A percentile compares a stretch with the other conserved stretches of the same genome.
These are phyloP conservation scores for Blumeriella jaapii DNA, from an alignment of 2,329 filamentous ascomycete species.

Conservation along the genomic window DNA sequence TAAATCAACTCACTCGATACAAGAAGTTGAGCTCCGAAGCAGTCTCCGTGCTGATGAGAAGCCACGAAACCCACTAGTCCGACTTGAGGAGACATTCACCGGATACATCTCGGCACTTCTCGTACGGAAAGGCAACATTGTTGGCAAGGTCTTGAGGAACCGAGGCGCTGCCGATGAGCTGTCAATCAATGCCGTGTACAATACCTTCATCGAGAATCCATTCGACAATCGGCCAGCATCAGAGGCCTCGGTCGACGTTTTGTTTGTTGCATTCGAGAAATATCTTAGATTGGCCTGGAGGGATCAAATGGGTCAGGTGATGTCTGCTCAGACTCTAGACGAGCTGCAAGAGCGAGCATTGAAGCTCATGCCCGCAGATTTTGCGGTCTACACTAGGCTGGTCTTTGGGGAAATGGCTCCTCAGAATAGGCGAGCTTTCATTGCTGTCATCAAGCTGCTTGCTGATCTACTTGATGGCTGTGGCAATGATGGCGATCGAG, in stretches of 20 bases:
- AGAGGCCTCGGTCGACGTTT: constrained; percentile 68
- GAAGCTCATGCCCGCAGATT: constrained; percentile 60
- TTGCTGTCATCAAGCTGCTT: constrained; percentile 71
- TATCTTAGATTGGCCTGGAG: constrained; percentile 83
- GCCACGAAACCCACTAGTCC: constrained; percentile 55
- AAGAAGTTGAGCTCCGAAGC: constrained; percentile 22
- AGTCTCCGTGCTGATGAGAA: constrained; percentile 33
- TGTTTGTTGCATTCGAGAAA: constrained; percentile 90
- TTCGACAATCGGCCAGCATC: constrained; percentile 64
- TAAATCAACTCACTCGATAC: constrained; percentile 22
- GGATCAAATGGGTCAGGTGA: constrained; percentile 75
- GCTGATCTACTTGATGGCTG: constrained; percentile 83
- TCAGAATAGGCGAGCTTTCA: constrained; percentile 66
- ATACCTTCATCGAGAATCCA: constrained; percentile 73
- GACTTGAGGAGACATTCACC: constrained; percentile 74
- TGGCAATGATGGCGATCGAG: constrained; percentile 81
- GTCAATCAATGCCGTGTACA: constrained; percentile 81
- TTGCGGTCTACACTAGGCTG: constrained; percentile 55
- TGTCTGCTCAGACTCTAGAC: constrained; percentile 59
- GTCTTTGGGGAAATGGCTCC: constrained; percentile 56
- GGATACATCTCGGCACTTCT: constrained; percentile 75
- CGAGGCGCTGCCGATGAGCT: constrained; percentile 63
- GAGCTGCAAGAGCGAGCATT: constrained; percentile 59
- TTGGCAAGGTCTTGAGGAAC: constrained; percentile 64
- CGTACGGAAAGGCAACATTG: constrained; percentile 74